These are phyloP conservation scores for Strobilomyces echinocephalus DNA, from an alignment of 768 basidiomycete genomes.

Conservation along the genomic window DNA sequence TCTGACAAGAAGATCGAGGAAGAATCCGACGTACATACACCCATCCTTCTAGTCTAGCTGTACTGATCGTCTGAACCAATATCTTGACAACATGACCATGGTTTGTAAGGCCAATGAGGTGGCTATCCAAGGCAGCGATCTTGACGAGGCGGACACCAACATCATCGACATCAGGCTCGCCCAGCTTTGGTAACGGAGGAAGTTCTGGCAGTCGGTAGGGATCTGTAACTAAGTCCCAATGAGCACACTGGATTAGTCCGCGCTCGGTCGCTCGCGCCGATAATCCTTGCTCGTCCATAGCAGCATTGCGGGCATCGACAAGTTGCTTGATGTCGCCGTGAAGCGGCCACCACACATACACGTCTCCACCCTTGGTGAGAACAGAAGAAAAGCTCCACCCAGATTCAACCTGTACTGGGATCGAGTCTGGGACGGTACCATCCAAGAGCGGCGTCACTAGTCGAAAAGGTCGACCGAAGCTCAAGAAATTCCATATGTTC, in stretches of 20 bases:
- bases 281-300: conserved; percentile 41
- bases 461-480: conserved; percentile 75
- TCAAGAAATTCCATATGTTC: conserved; percentile 69
- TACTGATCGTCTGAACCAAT: conserved; percentile 40
- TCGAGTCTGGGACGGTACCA: conserved; percentile 41
- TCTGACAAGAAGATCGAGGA: not conserved
- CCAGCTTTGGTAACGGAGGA: conserved; percentile 54
- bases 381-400: conserved; percentile 79
- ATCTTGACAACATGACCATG: conserved; percentile 73
- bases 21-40: conserved; percentile 56
- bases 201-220: conserved; percentile 58
- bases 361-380: conserved; percentile 66
- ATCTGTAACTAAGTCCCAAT: conserved; percentile 52
- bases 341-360: conserved; percentile 73
- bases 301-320: conserved; percentile 36
- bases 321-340: conserved; percentile 37
- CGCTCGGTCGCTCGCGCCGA: conserved; percentile 32
- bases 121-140: conserved; percentile 73
- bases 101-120: conserved; percentile 77
- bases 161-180: conserved; percentile 19
- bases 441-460: conserved; percentile 40
- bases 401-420: conserved; percentile 62
- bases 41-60: conserved; percentile 46
- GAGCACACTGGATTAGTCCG: conserved; percentile 51
- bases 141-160: conserved; percentile 54